phyloP scores from a whole-genome alignment of 371 early-diverging fungal genomes.

The Mucor saturninus region DNA sequence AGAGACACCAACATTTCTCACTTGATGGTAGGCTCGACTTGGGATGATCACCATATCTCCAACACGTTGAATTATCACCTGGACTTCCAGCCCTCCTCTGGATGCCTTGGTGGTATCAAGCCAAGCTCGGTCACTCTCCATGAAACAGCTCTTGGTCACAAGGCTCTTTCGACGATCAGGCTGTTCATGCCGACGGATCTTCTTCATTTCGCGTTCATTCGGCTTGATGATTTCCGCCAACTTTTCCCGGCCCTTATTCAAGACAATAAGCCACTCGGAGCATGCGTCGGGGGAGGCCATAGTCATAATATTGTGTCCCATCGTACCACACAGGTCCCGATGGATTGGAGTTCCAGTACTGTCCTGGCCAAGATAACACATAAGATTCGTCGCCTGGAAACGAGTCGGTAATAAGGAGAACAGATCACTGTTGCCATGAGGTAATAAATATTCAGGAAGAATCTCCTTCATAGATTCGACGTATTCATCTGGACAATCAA shows the following conservation, averaged over 20 bases:
- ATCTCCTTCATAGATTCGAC: constrained; percentile 13
- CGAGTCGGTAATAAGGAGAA: constrained; percentile 29
- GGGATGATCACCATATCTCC: constrained; percentile 51
- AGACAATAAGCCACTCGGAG: constrained; percentile 41
- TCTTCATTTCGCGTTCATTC: neutral
- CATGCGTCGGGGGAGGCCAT: constrained; percentile 23
- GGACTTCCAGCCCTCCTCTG: neutral
- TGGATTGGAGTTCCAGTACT: constrained; percentile 43
- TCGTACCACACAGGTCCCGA: constrained; percentile 43
- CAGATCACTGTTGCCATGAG: constrained; percentile 31
- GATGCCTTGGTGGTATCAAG: constrained; percentile 9
- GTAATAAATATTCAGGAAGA: constrained; percentile 32
- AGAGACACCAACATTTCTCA: constrained; percentile 36
- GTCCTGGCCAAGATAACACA: constrained; percentile 43
- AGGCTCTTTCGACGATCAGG: too few relatives aligned
- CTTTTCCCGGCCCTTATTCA: constrained; percentile 19
- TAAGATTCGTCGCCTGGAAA: constrained; percentile 39
- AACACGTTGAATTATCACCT: constrained; percentile 34
- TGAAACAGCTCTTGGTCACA: constrained; percentile 28
- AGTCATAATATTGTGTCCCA: constrained; percentile 50
- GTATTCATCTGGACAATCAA: constrained; percentile 30
- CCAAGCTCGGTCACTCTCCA: constrained; percentile 51
- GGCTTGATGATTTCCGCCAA: constrained; percentile 13
- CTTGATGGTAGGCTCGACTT: constrained; percentile 47
- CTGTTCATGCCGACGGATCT: neutral